Evolutionary conservation across 352 stramenopile species (phyloP).

Genomic region (Pythium volutum): DNA sequence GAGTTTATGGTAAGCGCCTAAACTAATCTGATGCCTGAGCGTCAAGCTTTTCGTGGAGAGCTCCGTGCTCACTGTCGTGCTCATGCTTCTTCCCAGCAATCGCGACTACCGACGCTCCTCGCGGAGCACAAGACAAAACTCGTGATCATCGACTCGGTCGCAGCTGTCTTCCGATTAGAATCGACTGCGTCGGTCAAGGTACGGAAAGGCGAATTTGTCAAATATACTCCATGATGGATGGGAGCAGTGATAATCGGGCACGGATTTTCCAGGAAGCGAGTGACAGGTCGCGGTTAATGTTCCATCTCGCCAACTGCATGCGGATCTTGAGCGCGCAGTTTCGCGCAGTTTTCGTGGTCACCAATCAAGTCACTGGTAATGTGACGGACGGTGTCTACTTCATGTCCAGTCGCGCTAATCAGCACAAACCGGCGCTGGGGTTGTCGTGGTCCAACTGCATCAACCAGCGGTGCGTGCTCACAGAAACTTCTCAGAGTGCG

Average conservation of each 20-base stretch:
- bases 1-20: conserved; percentile 46
- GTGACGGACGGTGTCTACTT: conserved; percentile 32
- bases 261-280: conserved; percentile 48
- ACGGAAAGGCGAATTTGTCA: too few species aligned
- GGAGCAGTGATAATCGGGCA: too few species aligned
- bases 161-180: conserved; percentile 69
- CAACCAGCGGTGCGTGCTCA: conserved; percentile 62
- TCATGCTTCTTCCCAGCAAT: conserved; percentile 40
- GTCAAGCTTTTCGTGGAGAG: too few species aligned
- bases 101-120: conserved; percentile 55
- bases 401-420: conserved; percentile 15
- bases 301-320: conserved; percentile 83
- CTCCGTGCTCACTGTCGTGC: not conserved
- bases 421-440: conserved; percentile 58
- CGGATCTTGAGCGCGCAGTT: conserved; percentile 79
- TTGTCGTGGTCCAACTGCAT: conserved; percentile 84
- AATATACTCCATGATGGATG: not conserved
- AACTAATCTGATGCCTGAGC: too few species aligned
- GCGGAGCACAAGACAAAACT: conserved; percentile 75
- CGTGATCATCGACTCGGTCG: conserved; percentile 79
- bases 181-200: conserved; percentile 69
- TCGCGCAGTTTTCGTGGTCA: conserved; percentile 66
- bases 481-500: not conserved
- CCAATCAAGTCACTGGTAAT: conserved; percentile 80
- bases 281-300: conserved; percentile 72